Evolutionary conservation across 179 eudicot genomes (phyloP).

Genomic region (Dionaea muscipula): DNA sequence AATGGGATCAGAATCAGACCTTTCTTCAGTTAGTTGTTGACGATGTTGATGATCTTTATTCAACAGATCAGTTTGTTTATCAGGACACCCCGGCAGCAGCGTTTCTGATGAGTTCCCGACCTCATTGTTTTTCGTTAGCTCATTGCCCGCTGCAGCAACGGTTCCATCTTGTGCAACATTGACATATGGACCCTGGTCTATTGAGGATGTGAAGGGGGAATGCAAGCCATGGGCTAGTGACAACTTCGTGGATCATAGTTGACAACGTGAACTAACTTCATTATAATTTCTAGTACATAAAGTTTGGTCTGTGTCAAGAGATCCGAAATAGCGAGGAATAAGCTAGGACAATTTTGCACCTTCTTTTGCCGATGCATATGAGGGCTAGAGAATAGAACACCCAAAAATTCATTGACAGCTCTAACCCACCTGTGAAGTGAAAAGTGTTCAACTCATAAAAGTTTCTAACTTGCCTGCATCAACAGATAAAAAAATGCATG

Average conservation of each 20-base stretch:
- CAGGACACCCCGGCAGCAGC: neutral
- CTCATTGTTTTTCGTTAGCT: conserved; percentile 19
- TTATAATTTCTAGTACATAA: neutral
- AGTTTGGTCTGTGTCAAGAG: neutral
- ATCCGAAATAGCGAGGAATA: neutral
- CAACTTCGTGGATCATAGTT: conserved; percentile 10
- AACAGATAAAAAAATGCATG: too few relatives aligned
- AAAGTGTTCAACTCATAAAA: neutral
- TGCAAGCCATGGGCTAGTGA: conserved; percentile 16
- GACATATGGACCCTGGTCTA: conserved; percentile 66
- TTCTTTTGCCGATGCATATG: conserved; percentile 54
- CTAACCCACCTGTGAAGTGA: conserved; percentile 74
- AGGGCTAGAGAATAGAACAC: conserved; percentile 46
- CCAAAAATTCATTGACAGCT: conserved; percentile 62
- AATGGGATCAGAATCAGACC: neutral
- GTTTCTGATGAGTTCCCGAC: conserved; percentile 15
- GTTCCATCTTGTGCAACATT: conserved; percentile 57
- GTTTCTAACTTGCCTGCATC: too few relatives aligned
- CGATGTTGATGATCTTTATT: conserved; percentile 12
- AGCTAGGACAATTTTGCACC: conserved; percentile 26
- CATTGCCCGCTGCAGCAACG: conserved; percentile 54
- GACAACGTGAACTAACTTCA: neutral
- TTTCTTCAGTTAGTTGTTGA: conserved; percentile 15
- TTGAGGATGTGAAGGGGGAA: conserved; percentile 34
- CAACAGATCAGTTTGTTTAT: conserved; percentile 11